Conservation (phyloP, 345 rosid genomes). For the Arabidopsis suecica region DNA sequence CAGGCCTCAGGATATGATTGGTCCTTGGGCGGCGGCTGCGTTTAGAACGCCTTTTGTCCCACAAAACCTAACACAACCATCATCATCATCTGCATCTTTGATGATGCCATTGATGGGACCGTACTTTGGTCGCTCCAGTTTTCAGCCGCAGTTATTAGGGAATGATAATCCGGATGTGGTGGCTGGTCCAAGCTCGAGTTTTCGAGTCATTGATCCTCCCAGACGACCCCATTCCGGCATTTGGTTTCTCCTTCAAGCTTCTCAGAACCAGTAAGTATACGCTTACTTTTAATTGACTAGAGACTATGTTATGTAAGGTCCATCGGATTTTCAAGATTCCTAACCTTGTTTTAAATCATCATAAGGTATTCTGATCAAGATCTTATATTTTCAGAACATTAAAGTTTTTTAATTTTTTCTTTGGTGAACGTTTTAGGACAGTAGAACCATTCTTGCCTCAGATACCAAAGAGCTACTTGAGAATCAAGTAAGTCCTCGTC, state of each 20-base stretch:
- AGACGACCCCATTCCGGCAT: constrained; percentile 84
- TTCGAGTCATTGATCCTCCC: constrained; percentile 79
- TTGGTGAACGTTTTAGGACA: constrained; percentile 42
- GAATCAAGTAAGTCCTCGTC: constrained; percentile 79
- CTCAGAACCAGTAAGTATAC: constrained; percentile 86
- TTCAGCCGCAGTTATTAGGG: constrained; percentile 49
- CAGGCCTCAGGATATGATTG: constrained; percentile 55
- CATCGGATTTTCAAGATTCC: not conserved
- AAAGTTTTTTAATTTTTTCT: not conserved
- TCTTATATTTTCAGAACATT: not conserved
- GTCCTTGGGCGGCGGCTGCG: constrained; percentile 57
- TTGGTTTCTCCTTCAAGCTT: constrained; percentile 95
- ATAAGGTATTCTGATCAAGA: not conserved
- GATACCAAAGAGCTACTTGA: constrained; percentile 90
- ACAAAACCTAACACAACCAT: constrained; percentile 49
- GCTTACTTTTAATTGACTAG: not conserved
- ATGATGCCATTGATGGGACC: constrained; percentile 66
- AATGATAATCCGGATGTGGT: constrained; percentile 50
- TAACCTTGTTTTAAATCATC: not conserved
- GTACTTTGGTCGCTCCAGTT: constrained; percentile 59
- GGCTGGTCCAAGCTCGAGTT: constrained; percentile 69
- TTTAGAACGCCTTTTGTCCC: constrained; percentile 60
- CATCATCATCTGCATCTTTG: constrained; percentile 53
- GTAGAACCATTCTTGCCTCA: constrained; percentile 93
- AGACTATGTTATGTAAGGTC: not conserved